phyloP scores from a whole-genome alignment of 805 yeast species.

The Candida maltosa region DNA sequence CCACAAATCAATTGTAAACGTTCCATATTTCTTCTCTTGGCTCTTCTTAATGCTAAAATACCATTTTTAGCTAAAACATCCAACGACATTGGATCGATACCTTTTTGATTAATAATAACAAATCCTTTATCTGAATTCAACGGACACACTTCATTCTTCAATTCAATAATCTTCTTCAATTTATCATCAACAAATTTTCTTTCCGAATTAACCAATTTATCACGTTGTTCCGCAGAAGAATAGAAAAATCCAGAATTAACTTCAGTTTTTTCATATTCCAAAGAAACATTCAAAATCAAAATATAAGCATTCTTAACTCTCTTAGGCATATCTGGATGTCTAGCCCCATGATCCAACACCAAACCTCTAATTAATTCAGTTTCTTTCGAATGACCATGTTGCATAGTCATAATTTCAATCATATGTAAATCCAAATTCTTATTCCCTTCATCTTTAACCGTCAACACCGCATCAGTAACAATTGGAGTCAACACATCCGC shows the following conservation, averaged over 20 bases:
- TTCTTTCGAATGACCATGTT: conserved; percentile 81
- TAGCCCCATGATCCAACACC: conserved; percentile 95
- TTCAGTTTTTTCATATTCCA: conserved; percentile 97
- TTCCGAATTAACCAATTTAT: conserved; percentile 88
- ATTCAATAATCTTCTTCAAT: conserved; percentile 83
- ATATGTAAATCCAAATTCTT: conserved; percentile 86
- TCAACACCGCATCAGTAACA: conserved; percentile 92
- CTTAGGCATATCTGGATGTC: conserved; percentile 99
- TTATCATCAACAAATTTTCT: conserved; percentile 93
- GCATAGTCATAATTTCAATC: conserved; percentile 99
- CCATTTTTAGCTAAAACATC: conserved; percentile 91
- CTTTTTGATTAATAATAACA: conserved; percentile 95
- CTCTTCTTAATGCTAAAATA: conserved; percentile 92
- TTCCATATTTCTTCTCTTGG: conserved; percentile 99
- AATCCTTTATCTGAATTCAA: conserved; percentile 70
- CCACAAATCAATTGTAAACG: conserved; percentile 94
- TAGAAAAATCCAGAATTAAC: conserved; percentile 95
- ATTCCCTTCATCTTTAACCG: conserved; percentile 54
- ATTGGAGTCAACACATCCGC: conserved; percentile 85
- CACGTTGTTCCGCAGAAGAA: conserved; percentile 93
- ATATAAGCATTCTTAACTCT: conserved; percentile 78
- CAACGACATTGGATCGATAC: conserved; percentile 96
- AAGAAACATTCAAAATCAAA: conserved; percentile 84
- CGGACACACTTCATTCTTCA: conserved; percentile 89
- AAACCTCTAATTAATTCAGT: conserved; percentile 83